phyloP scores from a whole-genome alignment of 2,329 filamentous ascomycete genomes.

The Pestalotiopsis sp. region DNA sequence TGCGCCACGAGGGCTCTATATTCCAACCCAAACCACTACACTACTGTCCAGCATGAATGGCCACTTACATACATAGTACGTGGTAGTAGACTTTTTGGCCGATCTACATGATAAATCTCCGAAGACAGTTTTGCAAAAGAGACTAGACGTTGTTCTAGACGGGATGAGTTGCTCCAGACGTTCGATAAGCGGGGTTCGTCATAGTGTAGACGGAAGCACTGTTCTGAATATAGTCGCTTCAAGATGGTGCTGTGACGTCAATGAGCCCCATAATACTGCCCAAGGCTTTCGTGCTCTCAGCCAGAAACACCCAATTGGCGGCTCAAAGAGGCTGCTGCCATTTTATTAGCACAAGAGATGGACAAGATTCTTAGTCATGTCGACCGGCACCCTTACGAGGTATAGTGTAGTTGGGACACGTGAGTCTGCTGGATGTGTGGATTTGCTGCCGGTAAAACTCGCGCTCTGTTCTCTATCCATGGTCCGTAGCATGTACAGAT shows the following conservation, averaged over 20 bases:
- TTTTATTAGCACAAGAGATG: background rate
- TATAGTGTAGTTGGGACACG: too few species aligned
- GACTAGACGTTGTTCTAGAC: background rate
- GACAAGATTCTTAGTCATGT: too few species aligned
- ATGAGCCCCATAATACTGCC: background rate
- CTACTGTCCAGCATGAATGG: too few species aligned
- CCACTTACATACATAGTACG: background rate
- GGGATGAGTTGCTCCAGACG: background rate
- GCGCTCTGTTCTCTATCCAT: too few species aligned
- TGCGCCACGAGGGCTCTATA: too few species aligned
- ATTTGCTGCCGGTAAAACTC: too few species aligned
- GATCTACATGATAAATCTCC: background rate
- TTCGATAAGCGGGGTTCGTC: background rate
- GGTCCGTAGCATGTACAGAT: too few species aligned
- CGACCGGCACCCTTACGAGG: too few species aligned
- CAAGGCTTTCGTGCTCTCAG: background rate
- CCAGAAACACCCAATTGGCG: background rate
- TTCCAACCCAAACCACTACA: too few species aligned
- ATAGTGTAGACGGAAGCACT: background rate
- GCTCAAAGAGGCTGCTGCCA: background rate
- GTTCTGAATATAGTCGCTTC: background rate
- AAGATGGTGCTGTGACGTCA: slow-evolving; percentile 4
- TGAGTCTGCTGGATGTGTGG: too few species aligned
- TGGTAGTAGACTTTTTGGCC: background rate
- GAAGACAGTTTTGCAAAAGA: background rate